phyloP scores from a whole-genome alignment of 2,329 filamentous ascomycete species.

The Aspergillus intermedius region DNA sequence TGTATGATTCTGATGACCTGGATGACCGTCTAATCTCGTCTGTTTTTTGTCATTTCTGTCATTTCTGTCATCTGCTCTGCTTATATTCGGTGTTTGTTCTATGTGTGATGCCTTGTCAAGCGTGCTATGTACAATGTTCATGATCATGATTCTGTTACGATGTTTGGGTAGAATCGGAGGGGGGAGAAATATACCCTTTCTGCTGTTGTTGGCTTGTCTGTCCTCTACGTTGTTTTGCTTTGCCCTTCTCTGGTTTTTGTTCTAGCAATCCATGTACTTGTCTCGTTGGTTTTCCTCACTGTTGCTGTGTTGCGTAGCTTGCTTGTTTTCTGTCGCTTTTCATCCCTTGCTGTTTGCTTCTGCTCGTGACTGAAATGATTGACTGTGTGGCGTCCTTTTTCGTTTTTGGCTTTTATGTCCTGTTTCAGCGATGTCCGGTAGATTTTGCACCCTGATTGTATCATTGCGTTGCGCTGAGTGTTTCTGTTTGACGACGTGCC shows the following conservation, averaged over 20 bases:
- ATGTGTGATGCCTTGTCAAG: not conserved
- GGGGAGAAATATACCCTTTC: not conserved
- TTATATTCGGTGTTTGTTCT: not conserved
- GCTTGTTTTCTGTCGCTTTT: not conserved
- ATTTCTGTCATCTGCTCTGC: constrained; percentile 2
- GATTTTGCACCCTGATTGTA: not conserved
- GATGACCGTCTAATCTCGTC: constrained; percentile 15
- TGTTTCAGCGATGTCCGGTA: constrained; percentile 6
- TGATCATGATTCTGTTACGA: not conserved
- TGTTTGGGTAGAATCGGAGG: not conserved
- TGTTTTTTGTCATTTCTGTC: constrained; percentile 10
- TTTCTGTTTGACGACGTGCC: not conserved
- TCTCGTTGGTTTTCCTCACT: not conserved
- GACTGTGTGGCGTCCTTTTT: constrained; percentile 2
- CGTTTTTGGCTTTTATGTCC: constrained; percentile 5
- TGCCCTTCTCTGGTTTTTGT: not conserved
- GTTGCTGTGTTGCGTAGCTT: not conserved
- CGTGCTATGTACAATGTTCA: not conserved
- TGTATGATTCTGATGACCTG: constrained; percentile 32
- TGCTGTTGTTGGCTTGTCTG: not conserved
- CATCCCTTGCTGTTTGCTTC: not conserved
- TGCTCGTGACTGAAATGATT: constrained; percentile 1
- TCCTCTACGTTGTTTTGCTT: not conserved
- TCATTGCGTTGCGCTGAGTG: not conserved
- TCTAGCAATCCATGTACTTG: not conserved